Conservation (phyloP, 2,329 filamentous ascomycete species). For the Coniochaeta sp. region DNA sequence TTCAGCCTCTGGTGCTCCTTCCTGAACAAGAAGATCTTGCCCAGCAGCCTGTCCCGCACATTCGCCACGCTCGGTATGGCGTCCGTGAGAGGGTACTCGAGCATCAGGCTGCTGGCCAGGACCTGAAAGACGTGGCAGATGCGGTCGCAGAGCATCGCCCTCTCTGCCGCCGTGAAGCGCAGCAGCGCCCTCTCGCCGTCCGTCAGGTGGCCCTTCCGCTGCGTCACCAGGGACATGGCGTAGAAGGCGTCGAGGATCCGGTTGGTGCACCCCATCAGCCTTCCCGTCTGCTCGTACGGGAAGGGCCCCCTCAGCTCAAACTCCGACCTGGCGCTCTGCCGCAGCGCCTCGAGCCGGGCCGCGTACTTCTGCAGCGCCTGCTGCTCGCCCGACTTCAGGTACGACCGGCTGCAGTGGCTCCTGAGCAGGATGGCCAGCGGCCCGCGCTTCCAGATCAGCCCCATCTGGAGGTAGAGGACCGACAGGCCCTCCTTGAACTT, state of each 20-base stretch:
- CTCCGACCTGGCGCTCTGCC: constrained; percentile 68
- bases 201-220: constrained; percentile 67
- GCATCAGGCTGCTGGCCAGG: constrained; percentile 84
- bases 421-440: constrained; percentile 69
- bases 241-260: constrained; percentile 90
- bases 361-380: constrained; percentile 77
- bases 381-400: constrained; percentile 85
- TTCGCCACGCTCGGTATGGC: constrained; percentile 77
- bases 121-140: constrained; percentile 86
- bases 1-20: constrained; percentile 39
- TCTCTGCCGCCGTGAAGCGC: constrained; percentile 69
- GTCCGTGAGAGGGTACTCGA: constrained; percentile 89
- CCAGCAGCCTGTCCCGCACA: constrained; percentile 73
- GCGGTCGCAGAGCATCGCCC: constrained; percentile 72
- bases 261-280: constrained; percentile 72
- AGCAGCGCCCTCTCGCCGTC: constrained; percentile 77
- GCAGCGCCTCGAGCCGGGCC: constrained; percentile 65
- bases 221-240: constrained; percentile 88
- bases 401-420: constrained; percentile 51
- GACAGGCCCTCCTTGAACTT: constrained; percentile 88
- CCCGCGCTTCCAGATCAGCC: constrained; percentile 91
- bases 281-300: constrained; percentile 62
- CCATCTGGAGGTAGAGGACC: constrained; percentile 89
- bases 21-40: constrained; percentile 81
- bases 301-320: constrained; percentile 88